Percentiles rank a stretch among this genome's conserved stretches.
Evolutionary conservation across 495 filamentous ascomycete species (phyloP).

Genomic region (Aspergillus mulundensis): DNA sequence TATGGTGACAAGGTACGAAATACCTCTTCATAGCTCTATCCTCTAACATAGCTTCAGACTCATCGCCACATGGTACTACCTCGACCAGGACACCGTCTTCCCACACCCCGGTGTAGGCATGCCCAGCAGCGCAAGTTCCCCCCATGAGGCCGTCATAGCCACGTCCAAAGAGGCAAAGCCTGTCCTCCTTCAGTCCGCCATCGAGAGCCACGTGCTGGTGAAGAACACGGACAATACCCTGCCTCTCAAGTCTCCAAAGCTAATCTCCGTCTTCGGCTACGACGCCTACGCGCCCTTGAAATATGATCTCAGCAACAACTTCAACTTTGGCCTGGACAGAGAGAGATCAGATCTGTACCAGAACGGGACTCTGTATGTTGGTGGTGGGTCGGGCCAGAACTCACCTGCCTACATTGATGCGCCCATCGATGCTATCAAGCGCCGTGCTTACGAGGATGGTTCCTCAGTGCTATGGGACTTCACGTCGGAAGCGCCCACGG

Average conservation of each 20-base stretch:
- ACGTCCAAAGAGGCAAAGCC: constrained; percentile 46
- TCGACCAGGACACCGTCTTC: not conserved
- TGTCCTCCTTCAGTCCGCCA: constrained; percentile 51
- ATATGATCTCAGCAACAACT: not conserved
- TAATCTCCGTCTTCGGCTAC: constrained; percentile 65
- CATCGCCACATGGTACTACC: not conserved
- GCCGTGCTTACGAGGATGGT: constrained; percentile 44
- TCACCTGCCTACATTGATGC: constrained; percentile 54
- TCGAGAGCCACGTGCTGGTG: constrained; percentile 64
- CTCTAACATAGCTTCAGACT: not conserved
- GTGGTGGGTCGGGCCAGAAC: constrained; percentile 60
- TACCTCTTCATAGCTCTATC: constrained; percentile 17
- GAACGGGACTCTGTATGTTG: constrained; percentile 57
- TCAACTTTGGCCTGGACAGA: constrained; percentile 35
- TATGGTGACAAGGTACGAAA: constrained; percentile 51
- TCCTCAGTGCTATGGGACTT: constrained; percentile 38
- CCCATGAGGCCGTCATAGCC: constrained; percentile 60
- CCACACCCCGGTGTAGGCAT: constrained; percentile 51
- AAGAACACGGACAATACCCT: constrained; percentile 63
- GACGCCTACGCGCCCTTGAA: constrained; percentile 36
- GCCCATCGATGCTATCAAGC: constrained; percentile 52
- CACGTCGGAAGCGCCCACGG: constrained; percentile 37
- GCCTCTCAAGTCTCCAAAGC: constrained; percentile 53
- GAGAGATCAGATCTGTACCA: not conserved
- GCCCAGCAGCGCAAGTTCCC: constrained; percentile 59